phyloP scores from a whole-genome alignment of 1,284 basidiomycete genomes.

The Melampsora larici-populina region DNA sequence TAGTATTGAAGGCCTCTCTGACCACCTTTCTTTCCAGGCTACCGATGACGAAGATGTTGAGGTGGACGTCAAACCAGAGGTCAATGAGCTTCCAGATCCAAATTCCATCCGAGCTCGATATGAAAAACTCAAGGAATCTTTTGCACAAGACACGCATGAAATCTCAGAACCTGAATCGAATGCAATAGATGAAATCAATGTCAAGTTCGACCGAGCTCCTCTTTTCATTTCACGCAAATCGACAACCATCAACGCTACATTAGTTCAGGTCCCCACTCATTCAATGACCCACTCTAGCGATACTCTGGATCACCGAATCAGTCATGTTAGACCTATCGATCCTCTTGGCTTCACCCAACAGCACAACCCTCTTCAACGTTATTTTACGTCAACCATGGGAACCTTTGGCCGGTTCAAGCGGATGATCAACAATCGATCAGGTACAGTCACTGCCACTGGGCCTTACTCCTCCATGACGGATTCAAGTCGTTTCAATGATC shows the following conservation, averaged over 20 bases:
- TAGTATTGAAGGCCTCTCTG: background rate
- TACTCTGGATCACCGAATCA: background rate
- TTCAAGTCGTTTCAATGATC: background rate
- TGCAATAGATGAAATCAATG: no score
- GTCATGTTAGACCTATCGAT: conserved; percentile 1
- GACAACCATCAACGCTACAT: background rate
- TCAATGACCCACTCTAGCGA: background rate
- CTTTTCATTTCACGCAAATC: background rate
- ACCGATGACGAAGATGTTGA: background rate
- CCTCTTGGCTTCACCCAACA: conserved; percentile 44
- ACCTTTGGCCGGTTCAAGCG: conserved; percentile 49
- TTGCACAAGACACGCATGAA: no score
- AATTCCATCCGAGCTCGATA: no score
- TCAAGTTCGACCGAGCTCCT: background rate
- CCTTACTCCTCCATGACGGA: conserved; percentile 21
- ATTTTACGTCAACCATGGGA: conserved; percentile 48
- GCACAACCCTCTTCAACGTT: conserved; percentile 47
- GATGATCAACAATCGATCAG: conserved; percentile 45
- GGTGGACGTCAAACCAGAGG: background rate
- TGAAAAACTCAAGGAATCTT: no score
- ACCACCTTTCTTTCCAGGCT: background rate
- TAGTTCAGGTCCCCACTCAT: background rate
- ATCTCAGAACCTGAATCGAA: no score
- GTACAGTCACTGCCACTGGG: background rate
- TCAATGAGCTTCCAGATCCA: no score